phyloP scores from a whole-genome alignment of 1,139 yeast genomes.

The Diutina siamensis region DNA sequence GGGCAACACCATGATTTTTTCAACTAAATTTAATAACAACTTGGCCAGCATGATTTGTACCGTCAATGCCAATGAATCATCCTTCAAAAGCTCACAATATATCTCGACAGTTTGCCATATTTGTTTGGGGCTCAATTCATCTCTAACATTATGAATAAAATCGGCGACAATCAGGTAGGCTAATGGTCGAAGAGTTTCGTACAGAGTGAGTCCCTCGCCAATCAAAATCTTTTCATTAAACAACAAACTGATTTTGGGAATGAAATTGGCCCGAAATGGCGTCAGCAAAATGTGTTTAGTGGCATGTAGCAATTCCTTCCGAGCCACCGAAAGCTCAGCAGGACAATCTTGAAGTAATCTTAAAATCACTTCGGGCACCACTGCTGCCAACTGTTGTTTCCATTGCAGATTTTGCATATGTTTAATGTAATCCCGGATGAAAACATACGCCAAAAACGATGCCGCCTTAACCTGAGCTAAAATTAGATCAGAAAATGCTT shows the following conservation, averaged over 20 bases:
- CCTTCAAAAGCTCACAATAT: conserved; percentile 74
- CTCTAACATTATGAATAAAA: conserved; percentile 83
- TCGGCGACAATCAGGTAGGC: conserved; percentile 97
- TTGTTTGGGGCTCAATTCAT: conserved; percentile 72
- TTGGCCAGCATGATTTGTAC: conserved; percentile 98
- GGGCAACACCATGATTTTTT: conserved; percentile 74
- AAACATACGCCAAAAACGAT: conserved; percentile 85
- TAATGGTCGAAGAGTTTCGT: conserved; percentile 76
- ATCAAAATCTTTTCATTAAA: conserved; percentile 81
- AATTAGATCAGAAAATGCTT: conserved; percentile 79
- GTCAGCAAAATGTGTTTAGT: conserved; percentile 90
- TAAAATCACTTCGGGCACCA: conserved; percentile 79
- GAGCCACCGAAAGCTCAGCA: conserved; percentile 82
- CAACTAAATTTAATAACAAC: conserved; percentile 74
- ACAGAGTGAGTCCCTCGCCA: conserved; percentile 88
- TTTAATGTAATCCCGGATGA: conserved; percentile 69
- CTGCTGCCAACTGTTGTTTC: conserved; percentile 20
- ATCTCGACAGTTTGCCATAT: conserved; percentile 82
- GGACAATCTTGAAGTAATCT: conserved; percentile 92
- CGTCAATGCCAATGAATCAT: conserved; percentile 72
- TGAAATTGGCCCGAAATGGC: conserved; percentile 68
- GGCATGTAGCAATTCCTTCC: conserved; percentile 89
- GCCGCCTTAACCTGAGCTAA: conserved; percentile 97
- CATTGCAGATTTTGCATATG: conserved; percentile 47
- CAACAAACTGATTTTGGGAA: conserved; percentile 75